Evolutionary conservation across 2,329 filamentous ascomycete species (phyloP), one percentile per base, ranked within the genome.

Genomic region (Fusarium sp.): DNA sequence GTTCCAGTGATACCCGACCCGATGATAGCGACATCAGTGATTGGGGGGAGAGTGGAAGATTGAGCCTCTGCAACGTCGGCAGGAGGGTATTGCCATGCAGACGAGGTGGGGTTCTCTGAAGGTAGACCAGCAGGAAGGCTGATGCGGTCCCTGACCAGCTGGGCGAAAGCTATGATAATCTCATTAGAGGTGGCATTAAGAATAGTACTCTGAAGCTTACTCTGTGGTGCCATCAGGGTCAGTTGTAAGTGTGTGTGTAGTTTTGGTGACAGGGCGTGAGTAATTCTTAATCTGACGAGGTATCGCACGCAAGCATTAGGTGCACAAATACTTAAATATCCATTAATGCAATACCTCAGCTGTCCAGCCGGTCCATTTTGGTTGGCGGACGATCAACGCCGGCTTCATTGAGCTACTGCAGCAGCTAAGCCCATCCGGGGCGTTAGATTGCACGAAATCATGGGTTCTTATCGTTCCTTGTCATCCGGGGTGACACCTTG

Each of bases 1-100:
- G 74, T 77, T 4, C 78, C 79, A 2, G 78, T 79, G 7, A 79
- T 68, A 12, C 79, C 79, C 4, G 78, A 80, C 22, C 78, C 79
- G 33, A 80, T 79, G 38, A 80, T 70, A 15, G 70, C 78, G 37
- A 76, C 63, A 50, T 80, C 78, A 2, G 76, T 76, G 6, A n/a
- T 35, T 1, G 22, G 6, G 12, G 76, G 75, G 14, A 79, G 70
- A n/a, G 15, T 8, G 7, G 60, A 27, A 9, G 78, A 63, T 56
- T 76, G 78, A 60, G 67, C 73, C 12, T 59, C 68, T 0, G 78
- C 73, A 3, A 70, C 25, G 0, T 37, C n/a, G 3, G 67, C 20
- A 6, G 59, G 67, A 20, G 67, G 67, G 3, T 59, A 33, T 57
- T 69, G 67, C 67, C 67, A 69, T 4, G 56, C 43, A 11, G 59